phyloP scores from a whole-genome alignment of 768 basidiomycete species.

The Boletus barrowsii region DNA sequence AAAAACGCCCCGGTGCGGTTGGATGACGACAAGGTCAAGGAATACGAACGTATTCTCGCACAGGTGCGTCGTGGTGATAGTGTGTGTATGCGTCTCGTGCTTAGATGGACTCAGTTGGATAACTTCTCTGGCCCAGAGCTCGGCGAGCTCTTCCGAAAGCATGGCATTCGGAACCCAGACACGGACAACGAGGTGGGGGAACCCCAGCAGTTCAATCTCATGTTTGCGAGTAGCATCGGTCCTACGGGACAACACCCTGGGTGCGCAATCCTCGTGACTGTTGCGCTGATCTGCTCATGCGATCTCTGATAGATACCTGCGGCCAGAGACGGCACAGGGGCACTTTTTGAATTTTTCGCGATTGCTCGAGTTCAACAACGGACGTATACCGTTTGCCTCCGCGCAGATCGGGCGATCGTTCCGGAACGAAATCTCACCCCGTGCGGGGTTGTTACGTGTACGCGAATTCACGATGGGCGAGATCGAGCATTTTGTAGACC shows the following conservation, averaged over 20 bases:
- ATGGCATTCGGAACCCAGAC: constrained; percentile 84
- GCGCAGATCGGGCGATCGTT: constrained; percentile 96
- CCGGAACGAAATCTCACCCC: constrained; percentile 97
- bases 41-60: constrained; percentile 84
- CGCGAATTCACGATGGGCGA: constrained; percentile 99
- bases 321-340: constrained; percentile 97
- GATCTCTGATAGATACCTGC: constrained; percentile 66
- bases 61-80: constrained; percentile 52
- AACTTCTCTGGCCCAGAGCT: constrained; percentile 90
- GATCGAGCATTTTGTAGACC: constrained; percentile 99
- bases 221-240: constrained; percentile 97
- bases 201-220: constrained; percentile 95
- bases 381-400: constrained; percentile 92
- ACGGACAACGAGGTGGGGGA: constrained; percentile 91
- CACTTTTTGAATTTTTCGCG: constrained; percentile 99
- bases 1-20: constrained; percentile 71
- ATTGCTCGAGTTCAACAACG: constrained; percentile 97
- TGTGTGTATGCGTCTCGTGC: background rate
- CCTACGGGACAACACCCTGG: constrained; percentile 97
- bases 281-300: background rate
- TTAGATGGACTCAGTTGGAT: constrained; percentile 42
- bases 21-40: constrained; percentile 65
- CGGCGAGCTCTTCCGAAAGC: constrained; percentile 77
- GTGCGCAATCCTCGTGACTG: constrained; percentile 33
- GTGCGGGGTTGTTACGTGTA: constrained; percentile 92